phyloP scores from a whole-genome alignment of 495 filamentous ascomycete genomes.

The Penicillium chermesinum region DNA sequence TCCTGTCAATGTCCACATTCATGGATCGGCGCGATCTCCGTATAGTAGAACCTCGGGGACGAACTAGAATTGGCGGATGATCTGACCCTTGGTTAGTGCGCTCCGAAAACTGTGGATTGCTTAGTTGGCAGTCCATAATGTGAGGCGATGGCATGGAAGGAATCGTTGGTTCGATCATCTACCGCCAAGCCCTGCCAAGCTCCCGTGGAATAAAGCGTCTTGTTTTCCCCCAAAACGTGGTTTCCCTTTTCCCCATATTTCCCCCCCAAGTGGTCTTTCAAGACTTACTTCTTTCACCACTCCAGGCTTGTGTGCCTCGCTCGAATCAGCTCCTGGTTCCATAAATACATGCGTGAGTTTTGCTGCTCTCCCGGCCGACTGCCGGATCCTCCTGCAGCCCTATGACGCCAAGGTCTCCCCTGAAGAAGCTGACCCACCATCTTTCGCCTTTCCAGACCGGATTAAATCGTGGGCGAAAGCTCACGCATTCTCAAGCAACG shows the following conservation, averaged over 20 bases:
- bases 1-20: slow-evolving; percentile 11
- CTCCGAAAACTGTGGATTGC: background rate
- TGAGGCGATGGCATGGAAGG: background rate
- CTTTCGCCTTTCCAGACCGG: slow-evolving; percentile 34
- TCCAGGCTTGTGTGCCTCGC: slow-evolving; percentile 10
- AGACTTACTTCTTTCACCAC: slow-evolving; percentile 1
- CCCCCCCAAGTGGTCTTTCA: slow-evolving; percentile 3
- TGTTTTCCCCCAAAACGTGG: slow-evolving; percentile 3
- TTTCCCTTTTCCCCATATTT: slow-evolving; percentile 4
- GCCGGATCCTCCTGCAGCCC: background rate
- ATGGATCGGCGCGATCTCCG: slow-evolving; percentile 7
- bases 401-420: background rate
- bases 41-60: background rate
- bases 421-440: slow-evolving; percentile 14
- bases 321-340: slow-evolving; percentile 22
- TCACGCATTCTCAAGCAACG: slow-evolving; percentile 33
- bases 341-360: slow-evolving; percentile 43
- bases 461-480: slow-evolving; percentile 49
- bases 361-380: background rate
- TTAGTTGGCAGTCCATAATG: background rate
- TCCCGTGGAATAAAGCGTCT: slow-evolving; percentile 10
- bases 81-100: background rate
- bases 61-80: background rate
- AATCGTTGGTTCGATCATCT: background rate
- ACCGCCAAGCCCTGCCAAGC: slow-evolving; percentile 15